Evolutionary conservation across 2,329 filamentous ascomycete genomes (phyloP).

Genomic region (Stachybotrys chlorohalonatus): DNA sequence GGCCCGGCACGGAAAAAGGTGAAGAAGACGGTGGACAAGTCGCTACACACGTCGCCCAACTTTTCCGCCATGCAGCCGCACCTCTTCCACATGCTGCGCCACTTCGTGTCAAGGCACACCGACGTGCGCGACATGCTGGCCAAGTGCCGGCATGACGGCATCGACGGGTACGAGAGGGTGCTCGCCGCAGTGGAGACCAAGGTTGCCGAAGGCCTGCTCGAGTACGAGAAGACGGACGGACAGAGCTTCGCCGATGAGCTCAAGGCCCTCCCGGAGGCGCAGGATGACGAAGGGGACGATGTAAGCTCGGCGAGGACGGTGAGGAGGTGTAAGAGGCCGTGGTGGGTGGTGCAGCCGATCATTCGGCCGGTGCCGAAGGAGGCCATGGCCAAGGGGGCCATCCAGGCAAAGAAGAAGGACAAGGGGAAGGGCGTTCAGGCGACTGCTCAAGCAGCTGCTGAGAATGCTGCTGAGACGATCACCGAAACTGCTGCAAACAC

Average conservation of each 20-base stretch:
- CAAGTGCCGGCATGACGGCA: slow-evolving; percentile 56
- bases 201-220: slow-evolving; percentile 62
- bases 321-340: slow-evolving; percentile 67
- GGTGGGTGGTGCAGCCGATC: slow-evolving; percentile 86
- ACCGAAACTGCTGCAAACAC: too few species aligned
- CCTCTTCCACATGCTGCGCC: slow-evolving; percentile 81
- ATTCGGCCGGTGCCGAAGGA: slow-evolving; percentile 80
- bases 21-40: slow-evolving; percentile 33
- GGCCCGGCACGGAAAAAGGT: slow-evolving; percentile 42
- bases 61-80: slow-evolving; percentile 79
- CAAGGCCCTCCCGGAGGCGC: slow-evolving; percentile 12
- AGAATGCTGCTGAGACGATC: not conserved
- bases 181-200: slow-evolving; percentile 66
- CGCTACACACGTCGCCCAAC: slow-evolving; percentile 46
- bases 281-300: slow-evolving; percentile 29
- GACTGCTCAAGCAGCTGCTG: slow-evolving; percentile 9
- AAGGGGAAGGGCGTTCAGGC: slow-evolving; percentile 24
- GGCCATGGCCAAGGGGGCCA: slow-evolving; percentile 71
- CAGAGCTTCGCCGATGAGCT: slow-evolving; percentile 35
- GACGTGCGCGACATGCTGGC: slow-evolving; percentile 82
- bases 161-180: slow-evolving; percentile 68
- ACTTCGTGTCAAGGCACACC: slow-evolving; percentile 71
- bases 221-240: slow-evolving; percentile 49
- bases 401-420: slow-evolving; percentile 65
- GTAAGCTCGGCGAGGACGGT: slow-evolving; percentile 61